Percentiles rank a stretch among this genome's conserved stretches.
Evolutionary conservation across 257 asterid genomes (phyloP).

Genomic region (Schizonepeta tenuifolia): DNA sequence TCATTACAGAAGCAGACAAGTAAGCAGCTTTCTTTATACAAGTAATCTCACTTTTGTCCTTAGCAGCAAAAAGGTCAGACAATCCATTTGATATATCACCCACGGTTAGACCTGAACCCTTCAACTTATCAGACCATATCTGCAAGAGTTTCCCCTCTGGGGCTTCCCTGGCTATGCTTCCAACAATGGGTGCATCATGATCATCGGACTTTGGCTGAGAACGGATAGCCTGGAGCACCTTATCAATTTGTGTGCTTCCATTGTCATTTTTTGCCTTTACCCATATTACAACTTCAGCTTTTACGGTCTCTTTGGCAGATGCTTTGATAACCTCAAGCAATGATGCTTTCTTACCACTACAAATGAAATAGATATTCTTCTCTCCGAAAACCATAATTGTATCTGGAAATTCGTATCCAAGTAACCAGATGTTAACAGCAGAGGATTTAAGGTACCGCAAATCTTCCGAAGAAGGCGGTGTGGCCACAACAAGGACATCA

Average conservation of each 20-base stretch:
- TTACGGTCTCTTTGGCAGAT: slow-evolving; percentile 51
- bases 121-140: slow-evolving; percentile 62
- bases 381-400: slow-evolving; percentile 69
- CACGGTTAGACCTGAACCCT: slow-evolving; percentile 46
- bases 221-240: slow-evolving; percentile 42
- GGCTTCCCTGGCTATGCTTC: slow-evolving; percentile 57
- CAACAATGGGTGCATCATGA: slow-evolving; percentile 41
- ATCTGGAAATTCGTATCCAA: slow-evolving; percentile 78
- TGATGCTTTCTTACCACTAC: slow-evolving; percentile 66
- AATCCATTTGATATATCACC: slow-evolving; percentile 63
- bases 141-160: slow-evolving; percentile 70
- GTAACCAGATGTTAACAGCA: slow-evolving; percentile 65
- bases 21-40: slow-evolving; percentile 67
- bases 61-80: slow-evolving; percentile 65
- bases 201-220: slow-evolving; percentile 41
- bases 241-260: slow-evolving; percentile 59
- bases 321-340: slow-evolving; percentile 54
- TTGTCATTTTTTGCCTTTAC: slow-evolving; percentile 59
- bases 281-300: slow-evolving; percentile 49
- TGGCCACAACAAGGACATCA: slow-evolving; percentile 57
- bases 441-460: slow-evolving; percentile 73
- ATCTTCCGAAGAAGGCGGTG: slow-evolving; percentile 71
- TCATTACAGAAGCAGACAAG: slow-evolving; percentile 64
- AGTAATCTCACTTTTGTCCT: slow-evolving; percentile 58
- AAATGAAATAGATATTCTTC: slow-evolving; percentile 54